A percentile compares a stretch with the other conserved stretches of the same genome.
These are phyloP conservation scores for Curvularia sp. DNA, from an alignment of 2,329 filamentous ascomycete genomes.

Conservation along the genomic window DNA sequence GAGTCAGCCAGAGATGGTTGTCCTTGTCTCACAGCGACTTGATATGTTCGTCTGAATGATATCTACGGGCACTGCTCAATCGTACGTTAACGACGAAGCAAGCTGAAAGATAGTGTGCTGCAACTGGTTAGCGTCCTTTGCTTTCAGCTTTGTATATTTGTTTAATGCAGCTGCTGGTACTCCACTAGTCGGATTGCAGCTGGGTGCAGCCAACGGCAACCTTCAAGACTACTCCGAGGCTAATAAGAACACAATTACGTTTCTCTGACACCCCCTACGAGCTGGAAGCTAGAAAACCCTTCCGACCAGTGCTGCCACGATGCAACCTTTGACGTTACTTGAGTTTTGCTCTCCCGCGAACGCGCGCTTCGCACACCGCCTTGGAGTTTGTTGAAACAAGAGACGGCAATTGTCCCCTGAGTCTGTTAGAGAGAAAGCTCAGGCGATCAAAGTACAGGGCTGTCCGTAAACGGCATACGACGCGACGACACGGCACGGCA, in stretches of 20 bases:
- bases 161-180: background rate
- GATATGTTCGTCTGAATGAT: background rate
- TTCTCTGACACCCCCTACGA: background rate
- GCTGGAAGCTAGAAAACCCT: background rate
- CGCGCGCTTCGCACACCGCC: background rate
- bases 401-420: background rate
- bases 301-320: background rate
- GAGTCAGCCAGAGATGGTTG: background rate
- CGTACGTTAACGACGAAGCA: background rate
- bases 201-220: background rate
- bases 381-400: background rate
- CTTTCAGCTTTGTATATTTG: background rate
- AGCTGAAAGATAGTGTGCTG: constrained; percentile 2
- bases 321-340: background rate
- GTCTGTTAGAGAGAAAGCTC: background rate
- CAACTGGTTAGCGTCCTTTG: background rate
- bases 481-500: background rate
- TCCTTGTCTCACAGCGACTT: background rate
- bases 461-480: background rate
- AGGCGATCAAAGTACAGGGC: background rate
- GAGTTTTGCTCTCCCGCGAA: background rate
- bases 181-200: background rate
- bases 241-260: background rate
- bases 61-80: background rate
- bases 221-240: background rate